Evolutionary conservation across 2,329 filamentous ascomycete genomes (phyloP).

Genomic region (Colletotrichum acutatum): DNA sequence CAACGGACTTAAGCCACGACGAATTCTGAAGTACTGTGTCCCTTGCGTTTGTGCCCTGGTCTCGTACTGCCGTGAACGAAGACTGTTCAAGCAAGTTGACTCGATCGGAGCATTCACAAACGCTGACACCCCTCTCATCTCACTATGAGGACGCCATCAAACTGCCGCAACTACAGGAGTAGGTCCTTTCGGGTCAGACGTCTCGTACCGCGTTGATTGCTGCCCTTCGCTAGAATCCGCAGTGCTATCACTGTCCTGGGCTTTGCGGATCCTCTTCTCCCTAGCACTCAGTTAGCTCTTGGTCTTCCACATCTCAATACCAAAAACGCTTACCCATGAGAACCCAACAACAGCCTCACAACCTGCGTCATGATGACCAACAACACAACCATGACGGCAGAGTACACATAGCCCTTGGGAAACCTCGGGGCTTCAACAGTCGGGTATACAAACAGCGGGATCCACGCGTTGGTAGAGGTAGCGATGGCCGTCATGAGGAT

Average conservation of each 20-base stretch:
- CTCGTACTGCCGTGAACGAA: too few relatives aligned
- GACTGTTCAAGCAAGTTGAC: too few relatives aligned
- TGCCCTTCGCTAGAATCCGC: neutral
- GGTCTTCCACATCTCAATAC: neutral
- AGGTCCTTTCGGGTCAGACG: neutral
- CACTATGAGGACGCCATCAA: neutral
- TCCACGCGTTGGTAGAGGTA: constrained; percentile 67
- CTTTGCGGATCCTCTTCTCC: neutral
- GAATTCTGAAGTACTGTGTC: too few relatives aligned
- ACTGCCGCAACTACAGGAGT: neutral
- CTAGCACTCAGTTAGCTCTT: neutral
- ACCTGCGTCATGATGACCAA: constrained; percentile 42
- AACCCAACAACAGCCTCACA: constrained; percentile 36
- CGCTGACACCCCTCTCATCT: too few relatives aligned
- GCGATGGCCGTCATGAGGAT: constrained; percentile 64
- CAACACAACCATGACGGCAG: constrained; percentile 46
- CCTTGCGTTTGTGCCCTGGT: too few relatives aligned
- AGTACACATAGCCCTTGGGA: constrained; percentile 54
- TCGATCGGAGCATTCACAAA: too few relatives aligned
- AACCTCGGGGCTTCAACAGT: constrained; percentile 55
- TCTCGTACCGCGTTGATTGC: neutral
- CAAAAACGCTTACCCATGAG: neutral
- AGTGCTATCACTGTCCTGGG: neutral
- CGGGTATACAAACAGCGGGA: constrained; percentile 60
- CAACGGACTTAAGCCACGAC: too few relatives aligned